Base-by-base conservation (phyloP, 139 green algal genomes). In the Trebouxia sp. region DNA sequence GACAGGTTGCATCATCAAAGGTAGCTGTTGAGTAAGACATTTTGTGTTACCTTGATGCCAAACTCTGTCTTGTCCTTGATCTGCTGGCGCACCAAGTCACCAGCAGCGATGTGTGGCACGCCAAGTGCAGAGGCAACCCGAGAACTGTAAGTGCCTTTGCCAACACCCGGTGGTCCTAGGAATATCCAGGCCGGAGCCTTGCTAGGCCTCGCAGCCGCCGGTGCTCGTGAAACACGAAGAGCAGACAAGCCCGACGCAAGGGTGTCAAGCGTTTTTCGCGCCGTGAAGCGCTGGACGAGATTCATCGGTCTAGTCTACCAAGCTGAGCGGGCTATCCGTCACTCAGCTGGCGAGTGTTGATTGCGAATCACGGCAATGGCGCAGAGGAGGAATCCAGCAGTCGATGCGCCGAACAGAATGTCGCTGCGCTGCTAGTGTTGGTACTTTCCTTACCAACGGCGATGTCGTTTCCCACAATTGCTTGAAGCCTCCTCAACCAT, bases 91-190 rank as follows among this genome's bases (percentile, higher is more conserved):
- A 99, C 94, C 5, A 99, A 82, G 85, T 99, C 97, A 5, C 97
- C 97, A 9, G 93, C 93, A 35, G 95, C 91, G 67, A 99, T 96
- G 83, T 99, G 97, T 0, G 88, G 56, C 28, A 99, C 83, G 5
- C 87, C 88, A 39, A 98, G 84, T 2, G 85, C 72, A 47, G 93
- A 88, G 3, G 97, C 90, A 0, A 97, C 83, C 1, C 94, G 82
- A 11, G 85, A 93, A 1, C 93, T 91, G 81, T 99, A 99, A 5
- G 96, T 99, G 42, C 96, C 96, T 75, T 99, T 99, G 11, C 96
- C 96, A 3, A 99, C 96, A 8, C 96, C 96, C 24, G 86, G 86
- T 22, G 86, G 84, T 12, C 86, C 86, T 20, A 90, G 74, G 50
- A 90, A 87, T 5, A 90, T 83, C 78, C 81, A 83, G 38, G 47